Evolutionary conservation across 1,284 basidiomycete species (phyloP).

Genomic region (Meripilus lineatus): DNA sequence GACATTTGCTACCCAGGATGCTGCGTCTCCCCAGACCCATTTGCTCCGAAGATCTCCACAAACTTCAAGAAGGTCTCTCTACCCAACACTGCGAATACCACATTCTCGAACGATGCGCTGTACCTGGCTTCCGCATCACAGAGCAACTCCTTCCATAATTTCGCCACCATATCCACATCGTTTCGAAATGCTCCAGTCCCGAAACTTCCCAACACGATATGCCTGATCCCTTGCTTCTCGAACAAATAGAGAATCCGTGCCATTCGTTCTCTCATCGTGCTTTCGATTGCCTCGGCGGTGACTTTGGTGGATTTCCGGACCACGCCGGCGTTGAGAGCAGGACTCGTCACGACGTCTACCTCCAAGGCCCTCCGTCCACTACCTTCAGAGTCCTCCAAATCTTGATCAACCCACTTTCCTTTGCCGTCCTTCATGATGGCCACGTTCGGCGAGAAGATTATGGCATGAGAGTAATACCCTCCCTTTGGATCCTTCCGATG

Average conservation of each 20-base stretch:
- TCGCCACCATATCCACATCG: constrained; percentile 38
- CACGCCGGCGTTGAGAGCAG: constrained; percentile 68
- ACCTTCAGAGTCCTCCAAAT: too few species aligned
- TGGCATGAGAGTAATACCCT: constrained; percentile 62
- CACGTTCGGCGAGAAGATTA: constrained; percentile 61
- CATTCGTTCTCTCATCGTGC: constrained; percentile 65
- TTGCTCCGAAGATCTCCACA: constrained; percentile 32
- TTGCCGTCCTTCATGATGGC: constrained; percentile 53
- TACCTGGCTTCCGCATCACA: constrained; percentile 44
- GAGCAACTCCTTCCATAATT: constrained; percentile 44
- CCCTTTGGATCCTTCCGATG: constrained; percentile 44
- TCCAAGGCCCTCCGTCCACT: too few species aligned
- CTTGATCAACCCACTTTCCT: constrained; percentile 45
- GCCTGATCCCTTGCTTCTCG: constrained; percentile 48
- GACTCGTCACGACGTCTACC: constrained; percentile 55
- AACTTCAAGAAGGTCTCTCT: constrained; percentile 46
- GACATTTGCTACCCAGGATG: too few species aligned
- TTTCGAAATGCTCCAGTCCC: constrained; percentile 72
- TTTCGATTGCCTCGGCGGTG: too few species aligned
- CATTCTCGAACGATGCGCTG: constrained; percentile 48
- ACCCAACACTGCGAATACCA: constrained; percentile 63
- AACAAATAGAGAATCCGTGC: constrained; percentile 58
- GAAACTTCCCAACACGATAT: constrained; percentile 66
- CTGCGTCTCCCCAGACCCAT: too few species aligned
- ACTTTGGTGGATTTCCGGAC: too few species aligned